Conservation (phyloP, 345 rosid genomes). For the Boechera retrofracta region DNA sequence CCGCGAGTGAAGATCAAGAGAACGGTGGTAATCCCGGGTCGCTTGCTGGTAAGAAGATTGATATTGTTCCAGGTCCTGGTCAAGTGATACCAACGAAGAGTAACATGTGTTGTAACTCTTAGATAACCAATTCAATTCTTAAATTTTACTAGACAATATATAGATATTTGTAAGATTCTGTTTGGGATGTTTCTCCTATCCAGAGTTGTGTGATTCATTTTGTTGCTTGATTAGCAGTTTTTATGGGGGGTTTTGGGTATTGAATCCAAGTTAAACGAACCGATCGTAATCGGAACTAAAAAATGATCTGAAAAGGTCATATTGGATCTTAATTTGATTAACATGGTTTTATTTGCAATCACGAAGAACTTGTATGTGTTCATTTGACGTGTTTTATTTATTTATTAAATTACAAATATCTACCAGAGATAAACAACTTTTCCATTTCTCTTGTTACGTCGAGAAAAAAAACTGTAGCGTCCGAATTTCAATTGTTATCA, state of each 20-base stretch:
- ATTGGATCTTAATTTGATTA: neutral
- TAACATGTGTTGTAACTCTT: conserved; percentile 63
- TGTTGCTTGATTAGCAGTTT: conserved; percentile 19
- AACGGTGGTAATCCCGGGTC: conserved; percentile 61
- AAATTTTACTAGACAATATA: neutral
- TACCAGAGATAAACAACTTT: neutral
- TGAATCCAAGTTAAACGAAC: neutral
- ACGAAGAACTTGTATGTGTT: neutral
- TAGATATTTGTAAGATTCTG: conserved; percentile 18
- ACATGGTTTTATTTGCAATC: neutral
- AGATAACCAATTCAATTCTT: conserved; percentile 32
- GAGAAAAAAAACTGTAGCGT: neutral
- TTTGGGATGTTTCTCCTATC: neutral
- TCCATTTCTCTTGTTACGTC: neutral
- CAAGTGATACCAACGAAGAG: conserved; percentile 68
- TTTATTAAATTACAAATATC: neutral
- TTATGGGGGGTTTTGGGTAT: conserved; percentile 10
- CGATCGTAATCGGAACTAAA: neutral
- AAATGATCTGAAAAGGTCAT: neutral
- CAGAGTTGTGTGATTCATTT: conserved; percentile 16
- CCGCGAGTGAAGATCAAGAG: conserved; percentile 56
- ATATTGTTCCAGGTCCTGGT: conserved; percentile 68
- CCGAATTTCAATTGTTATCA: conserved; percentile 7
- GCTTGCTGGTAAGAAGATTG: conserved; percentile 70
- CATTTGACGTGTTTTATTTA: neutral